phyloP scores from a whole-genome alignment of 305 asterid genomes.

The Fraxinus sp. region DNA sequence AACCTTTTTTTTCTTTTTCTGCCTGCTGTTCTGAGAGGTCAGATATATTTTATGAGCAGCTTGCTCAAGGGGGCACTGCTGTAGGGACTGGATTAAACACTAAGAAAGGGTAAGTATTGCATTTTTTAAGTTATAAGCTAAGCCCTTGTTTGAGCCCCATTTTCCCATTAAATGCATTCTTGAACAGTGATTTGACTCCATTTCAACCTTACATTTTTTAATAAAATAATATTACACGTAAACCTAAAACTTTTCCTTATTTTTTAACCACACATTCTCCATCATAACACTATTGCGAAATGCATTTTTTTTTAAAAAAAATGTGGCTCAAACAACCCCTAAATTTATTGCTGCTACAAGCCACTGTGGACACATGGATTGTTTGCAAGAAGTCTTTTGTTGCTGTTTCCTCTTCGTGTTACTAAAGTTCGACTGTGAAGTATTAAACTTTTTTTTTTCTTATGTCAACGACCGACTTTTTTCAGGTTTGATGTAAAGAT shows the following conservation, averaged over 20 bases:
- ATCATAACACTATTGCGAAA: not conserved
- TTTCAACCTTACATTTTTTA: not conserved
- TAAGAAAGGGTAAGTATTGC: constrained; percentile 68
- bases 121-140: constrained; percentile 2
- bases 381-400: constrained; percentile 12
- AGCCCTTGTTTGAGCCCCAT: not conserved
- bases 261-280: not conserved
- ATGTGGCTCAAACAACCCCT: not conserved
- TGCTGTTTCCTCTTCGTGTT: not conserved
- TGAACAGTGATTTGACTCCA: not conserved
- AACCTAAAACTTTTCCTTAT: not conserved
- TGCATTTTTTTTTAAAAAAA: not conserved
- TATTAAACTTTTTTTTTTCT: not conserved
- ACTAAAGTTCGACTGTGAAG: not conserved
- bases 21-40: constrained; percentile 32
- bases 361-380: constrained; percentile 10
- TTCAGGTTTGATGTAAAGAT: constrained; percentile 82
- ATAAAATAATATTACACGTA: not conserved
- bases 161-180: not conserved
- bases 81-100: constrained; percentile 96
- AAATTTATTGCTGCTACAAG: constrained; percentile 22
- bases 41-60: constrained; percentile 51
- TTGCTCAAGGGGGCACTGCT: constrained; percentile 97
- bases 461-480: constrained; percentile 15
- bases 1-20: constrained; percentile 6